phyloP scores from a whole-genome alignment of 1,284 basidiomycete species.

The Microstroma glucosiphilum region DNA sequence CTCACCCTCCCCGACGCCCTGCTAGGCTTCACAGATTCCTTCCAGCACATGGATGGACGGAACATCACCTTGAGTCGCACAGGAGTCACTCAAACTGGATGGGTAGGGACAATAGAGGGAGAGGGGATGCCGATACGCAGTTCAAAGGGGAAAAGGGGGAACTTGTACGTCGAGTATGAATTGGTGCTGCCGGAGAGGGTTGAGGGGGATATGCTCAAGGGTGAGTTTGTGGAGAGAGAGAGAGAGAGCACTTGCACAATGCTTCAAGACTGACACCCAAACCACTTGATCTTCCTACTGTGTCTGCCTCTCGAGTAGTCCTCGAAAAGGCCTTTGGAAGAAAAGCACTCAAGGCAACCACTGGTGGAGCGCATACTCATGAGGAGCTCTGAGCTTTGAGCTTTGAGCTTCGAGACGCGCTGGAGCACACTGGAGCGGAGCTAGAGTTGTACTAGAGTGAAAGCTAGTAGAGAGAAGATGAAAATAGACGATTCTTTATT shows the following conservation, averaged over 20 bases:
- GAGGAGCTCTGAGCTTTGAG: no score
- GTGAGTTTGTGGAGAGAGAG: slow-evolving; percentile 14
- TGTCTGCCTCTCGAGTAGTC: neutral
- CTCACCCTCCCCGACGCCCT: slow-evolving; percentile 45
- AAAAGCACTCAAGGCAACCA: neutral
- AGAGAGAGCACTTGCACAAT: neutral
- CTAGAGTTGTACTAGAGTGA: no score
- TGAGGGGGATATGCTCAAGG: slow-evolving; percentile 25
- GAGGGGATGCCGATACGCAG: slow-evolving; percentile 46
- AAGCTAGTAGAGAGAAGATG: no score
- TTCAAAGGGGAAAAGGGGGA: slow-evolving; percentile 26
- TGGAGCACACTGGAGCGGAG: no score
- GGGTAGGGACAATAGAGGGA: slow-evolving; percentile 28
- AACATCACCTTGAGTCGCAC: slow-evolving; percentile 29
- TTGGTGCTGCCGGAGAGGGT: slow-evolving; percentile 28
- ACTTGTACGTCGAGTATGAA: slow-evolving; percentile 44
- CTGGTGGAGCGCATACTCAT: no score
- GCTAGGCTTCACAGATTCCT: slow-evolving; percentile 39
- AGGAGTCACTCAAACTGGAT: slow-evolving; percentile 41
- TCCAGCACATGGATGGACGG: slow-evolving; percentile 45
- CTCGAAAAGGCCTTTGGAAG: neutral
- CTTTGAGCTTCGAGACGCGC: no score
- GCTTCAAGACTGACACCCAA: neutral
- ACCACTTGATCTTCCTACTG: neutral
- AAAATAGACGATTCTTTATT: no score